phyloP scores from a whole-genome alignment of 768 basidiomycete species.

The Hemileccinum rubropunctum region DNA sequence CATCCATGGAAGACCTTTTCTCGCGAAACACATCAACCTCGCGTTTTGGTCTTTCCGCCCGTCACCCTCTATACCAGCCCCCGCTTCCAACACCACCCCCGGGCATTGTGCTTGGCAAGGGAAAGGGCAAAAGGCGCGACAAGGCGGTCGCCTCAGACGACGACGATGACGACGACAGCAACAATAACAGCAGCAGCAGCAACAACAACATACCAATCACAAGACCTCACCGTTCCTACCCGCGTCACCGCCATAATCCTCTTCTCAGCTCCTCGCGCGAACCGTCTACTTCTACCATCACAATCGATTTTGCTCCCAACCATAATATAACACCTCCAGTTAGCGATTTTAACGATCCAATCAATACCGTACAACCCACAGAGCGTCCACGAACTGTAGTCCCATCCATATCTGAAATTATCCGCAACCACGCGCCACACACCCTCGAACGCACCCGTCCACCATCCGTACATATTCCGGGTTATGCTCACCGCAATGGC shows the following conservation, averaged over 20 bases:
- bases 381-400: constrained; percentile 48
- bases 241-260: constrained; percentile 21
- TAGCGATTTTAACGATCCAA: constrained; percentile 8
- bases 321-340: constrained; percentile 15
- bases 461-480: constrained; percentile 43
- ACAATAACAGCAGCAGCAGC: neutral
- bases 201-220: constrained; percentile 3
- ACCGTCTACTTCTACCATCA: constrained; percentile 31
- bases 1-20: constrained; percentile 53
- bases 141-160: constrained; percentile 46
- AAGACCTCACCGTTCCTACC: constrained; percentile 16
- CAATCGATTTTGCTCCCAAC: constrained; percentile 19
- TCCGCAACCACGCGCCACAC: constrained; percentile 71
- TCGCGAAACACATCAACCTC: constrained; percentile 43
- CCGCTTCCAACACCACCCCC: constrained; percentile 83
- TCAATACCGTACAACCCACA: constrained; percentile 18
- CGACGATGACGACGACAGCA: constrained; percentile 43
- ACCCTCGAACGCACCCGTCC: constrained; percentile 48
- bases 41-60: constrained; percentile 55
- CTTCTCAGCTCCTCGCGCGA: constrained; percentile 23
- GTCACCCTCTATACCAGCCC: constrained; percentile 79
- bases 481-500: constrained; percentile 47
- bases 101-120: constrained; percentile 64
- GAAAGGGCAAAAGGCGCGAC: constrained; percentile 29
- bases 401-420: constrained; percentile 88